Conservation (phyloP, 2,329 filamentous ascomycete species). For the Colletotrichum endophyticum region DNA sequence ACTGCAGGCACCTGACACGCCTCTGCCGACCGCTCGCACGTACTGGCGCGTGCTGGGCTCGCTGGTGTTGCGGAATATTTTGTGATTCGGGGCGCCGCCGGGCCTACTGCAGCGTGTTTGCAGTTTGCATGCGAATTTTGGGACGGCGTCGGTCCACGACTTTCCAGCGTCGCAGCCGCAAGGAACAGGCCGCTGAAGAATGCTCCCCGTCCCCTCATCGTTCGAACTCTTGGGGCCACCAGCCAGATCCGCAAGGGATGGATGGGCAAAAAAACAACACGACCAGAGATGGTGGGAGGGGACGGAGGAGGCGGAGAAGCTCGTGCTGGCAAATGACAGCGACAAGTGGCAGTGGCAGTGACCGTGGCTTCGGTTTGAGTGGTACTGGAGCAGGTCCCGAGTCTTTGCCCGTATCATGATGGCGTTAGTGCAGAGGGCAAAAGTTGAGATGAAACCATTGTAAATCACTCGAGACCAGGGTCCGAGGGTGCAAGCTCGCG, state of each 20-base stretch:
- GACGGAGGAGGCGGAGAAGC: not conserved
- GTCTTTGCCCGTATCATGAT: conserved; percentile 14
- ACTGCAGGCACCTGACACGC: conserved; percentile 20
- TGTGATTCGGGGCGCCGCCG: conserved; percentile 1
- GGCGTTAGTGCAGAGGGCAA: conserved; percentile 10
- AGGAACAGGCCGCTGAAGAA: conserved; percentile 20
- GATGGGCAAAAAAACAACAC: not conserved
- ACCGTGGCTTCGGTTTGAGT: not conserved
- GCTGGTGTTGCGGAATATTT: not conserved
- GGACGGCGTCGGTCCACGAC: conserved; percentile 11
- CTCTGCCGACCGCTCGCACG: conserved; percentile 18
- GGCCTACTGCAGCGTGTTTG: not conserved
- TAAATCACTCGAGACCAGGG: conserved; percentile 22
- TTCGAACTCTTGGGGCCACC: conserved; percentile 18
- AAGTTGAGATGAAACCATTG: conserved; percentile 22
- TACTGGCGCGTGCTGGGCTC: not conserved
- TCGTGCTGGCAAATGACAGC: conserved; percentile 19
- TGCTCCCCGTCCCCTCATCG: conserved; percentile 12
- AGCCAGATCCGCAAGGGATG: conserved; percentile 3
- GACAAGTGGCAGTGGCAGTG: conserved; percentile 23
- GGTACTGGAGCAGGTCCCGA: conserved; percentile 6
- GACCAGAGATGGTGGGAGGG: not conserved
- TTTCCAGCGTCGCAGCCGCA: conserved; percentile 9
- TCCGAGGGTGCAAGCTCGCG: conserved; percentile 8
- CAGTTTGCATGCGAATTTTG: not conserved